Evolutionary conservation across 352 stramenopile species (phyloP).

Genomic region (Pythium utonaiense): DNA sequence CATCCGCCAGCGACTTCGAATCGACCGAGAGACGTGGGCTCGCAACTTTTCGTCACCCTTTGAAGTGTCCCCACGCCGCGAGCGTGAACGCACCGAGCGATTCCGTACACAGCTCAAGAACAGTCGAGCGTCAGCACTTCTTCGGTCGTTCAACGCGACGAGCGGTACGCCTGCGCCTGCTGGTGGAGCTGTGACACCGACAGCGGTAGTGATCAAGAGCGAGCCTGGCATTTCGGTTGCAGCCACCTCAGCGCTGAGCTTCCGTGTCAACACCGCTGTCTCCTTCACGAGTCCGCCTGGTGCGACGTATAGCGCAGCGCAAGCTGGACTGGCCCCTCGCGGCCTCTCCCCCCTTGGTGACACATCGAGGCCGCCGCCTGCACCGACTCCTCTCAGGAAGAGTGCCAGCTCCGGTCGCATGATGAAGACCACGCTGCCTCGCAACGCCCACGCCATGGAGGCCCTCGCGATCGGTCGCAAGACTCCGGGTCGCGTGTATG

Average conservation of each 20-base stretch:
- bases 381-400: conserved; percentile 7
- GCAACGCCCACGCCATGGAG: conserved; percentile 18
- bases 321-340: not conserved
- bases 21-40: conserved; percentile 64
- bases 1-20: conserved; percentile 53
- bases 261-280: conserved; percentile 1
- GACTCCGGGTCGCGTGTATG: conserved; percentile 36
- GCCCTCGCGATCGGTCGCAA: conserved; percentile 13
- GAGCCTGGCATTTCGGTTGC: conserved; percentile 6
- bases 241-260: not conserved
- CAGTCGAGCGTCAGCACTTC: conserved; percentile 22
- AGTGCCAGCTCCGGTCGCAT: not conserved
- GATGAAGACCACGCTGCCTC: conserved; percentile 13
- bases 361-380: conserved; percentile 7
- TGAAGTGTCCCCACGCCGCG: conserved; percentile 44
- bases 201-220: conserved; percentile 12
- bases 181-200: not conserved
- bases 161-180: not conserved
- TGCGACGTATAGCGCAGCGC: not conserved
- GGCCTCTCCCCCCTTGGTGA: conserved; percentile 30
- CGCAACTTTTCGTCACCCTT: conserved; percentile 70
- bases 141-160: conserved; percentile 17
- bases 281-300: conserved; percentile 12
- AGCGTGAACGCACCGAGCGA: conserved; percentile 47
- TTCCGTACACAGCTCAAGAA: conserved; percentile 44